A percentile compares a stretch with the other conserved stretches of the same genome.
phyloP scores from a whole-genome alignment of 2,329 filamentous ascomycete species.

The Plectosphaerella plurivora region DNA sequence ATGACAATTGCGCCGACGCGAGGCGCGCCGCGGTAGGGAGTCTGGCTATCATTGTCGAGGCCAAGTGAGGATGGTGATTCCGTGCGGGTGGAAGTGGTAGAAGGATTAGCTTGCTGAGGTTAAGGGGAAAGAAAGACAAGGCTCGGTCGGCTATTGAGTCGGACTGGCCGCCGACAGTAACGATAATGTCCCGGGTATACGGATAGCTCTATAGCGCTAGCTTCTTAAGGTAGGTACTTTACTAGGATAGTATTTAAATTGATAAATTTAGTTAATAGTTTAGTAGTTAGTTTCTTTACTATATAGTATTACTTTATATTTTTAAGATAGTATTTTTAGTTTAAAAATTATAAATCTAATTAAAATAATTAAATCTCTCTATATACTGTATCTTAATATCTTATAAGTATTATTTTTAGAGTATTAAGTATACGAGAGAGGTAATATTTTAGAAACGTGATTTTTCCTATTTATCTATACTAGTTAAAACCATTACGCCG shows the following conservation, averaged over 20 bases:
- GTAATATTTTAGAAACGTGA: neutral
- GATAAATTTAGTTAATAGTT: neutral
- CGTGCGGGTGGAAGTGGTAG: neutral
- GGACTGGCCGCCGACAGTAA: neutral
- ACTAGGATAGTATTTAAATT: neutral
- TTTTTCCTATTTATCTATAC: neutral
- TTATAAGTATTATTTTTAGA: neutral
- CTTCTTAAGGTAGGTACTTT: neutral
- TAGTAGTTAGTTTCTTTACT: neutral
- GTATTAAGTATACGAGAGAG: neutral
- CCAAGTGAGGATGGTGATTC: neutral
- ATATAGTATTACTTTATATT: neutral
- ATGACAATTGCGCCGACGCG: constrained; percentile 29
- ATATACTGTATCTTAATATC: neutral
- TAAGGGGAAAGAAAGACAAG: neutral
- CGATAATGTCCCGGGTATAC: neutral
- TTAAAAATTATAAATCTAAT: neutral
- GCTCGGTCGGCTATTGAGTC: neutral
- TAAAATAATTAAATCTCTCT: neutral
- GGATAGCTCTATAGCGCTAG: neutral
- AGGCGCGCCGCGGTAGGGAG: constrained; percentile 37
- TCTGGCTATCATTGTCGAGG: constrained; percentile 36
- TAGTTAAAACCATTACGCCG: neutral
- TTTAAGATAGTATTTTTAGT: neutral
- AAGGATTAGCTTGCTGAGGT: neutral